These are phyloP conservation scores for Colletotrichum eleusines DNA, from an alignment of 2,329 filamentous ascomycete species.

Conservation along the genomic window DNA sequence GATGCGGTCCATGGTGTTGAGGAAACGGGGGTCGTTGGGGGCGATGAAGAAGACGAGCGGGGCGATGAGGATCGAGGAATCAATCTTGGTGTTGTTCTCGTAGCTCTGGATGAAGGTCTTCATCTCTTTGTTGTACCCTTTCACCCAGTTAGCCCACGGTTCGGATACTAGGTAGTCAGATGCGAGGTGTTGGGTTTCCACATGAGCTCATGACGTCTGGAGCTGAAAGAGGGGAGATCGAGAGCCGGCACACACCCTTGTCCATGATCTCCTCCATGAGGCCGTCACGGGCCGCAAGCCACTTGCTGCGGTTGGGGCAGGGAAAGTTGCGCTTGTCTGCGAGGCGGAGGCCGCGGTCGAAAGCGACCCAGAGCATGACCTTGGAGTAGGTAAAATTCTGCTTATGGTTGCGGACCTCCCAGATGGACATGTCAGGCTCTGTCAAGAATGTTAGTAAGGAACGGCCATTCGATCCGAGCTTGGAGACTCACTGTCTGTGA, in stretches of 20 bases:
- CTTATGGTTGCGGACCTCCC: constrained; percentile 82
- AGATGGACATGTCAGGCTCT: constrained; percentile 84
- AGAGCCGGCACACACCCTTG: constrained; percentile 59
- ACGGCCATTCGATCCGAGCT: too few species aligned
- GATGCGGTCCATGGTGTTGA: constrained; percentile 78
- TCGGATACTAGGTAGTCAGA: neutral
- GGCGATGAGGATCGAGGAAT: constrained; percentile 81
- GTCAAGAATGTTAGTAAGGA: constrained; percentile 32
- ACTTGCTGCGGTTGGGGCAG: constrained; percentile 75
- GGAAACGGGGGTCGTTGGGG: constrained; percentile 81
- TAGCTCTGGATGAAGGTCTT: constrained; percentile 82
- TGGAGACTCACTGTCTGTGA: constrained; percentile 65
- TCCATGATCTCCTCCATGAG: constrained; percentile 84
- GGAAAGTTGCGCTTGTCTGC: constrained; percentile 81
- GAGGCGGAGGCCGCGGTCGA: constrained; percentile 80
- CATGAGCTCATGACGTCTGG: neutral
- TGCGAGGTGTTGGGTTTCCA: neutral
- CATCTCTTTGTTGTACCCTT: constrained; percentile 77
- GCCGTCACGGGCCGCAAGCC: constrained; percentile 74
- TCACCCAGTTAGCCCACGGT: constrained; percentile 18
- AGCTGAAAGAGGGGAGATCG: too few species aligned
- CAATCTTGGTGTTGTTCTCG: constrained; percentile 76
- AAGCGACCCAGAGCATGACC: constrained; percentile 85
- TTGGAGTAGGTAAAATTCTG: constrained; percentile 87
- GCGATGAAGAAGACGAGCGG: constrained; percentile 85